Base-by-base conservation (phyloP, 78 protist species). In the Chrysochromulina tobinii region DNA sequence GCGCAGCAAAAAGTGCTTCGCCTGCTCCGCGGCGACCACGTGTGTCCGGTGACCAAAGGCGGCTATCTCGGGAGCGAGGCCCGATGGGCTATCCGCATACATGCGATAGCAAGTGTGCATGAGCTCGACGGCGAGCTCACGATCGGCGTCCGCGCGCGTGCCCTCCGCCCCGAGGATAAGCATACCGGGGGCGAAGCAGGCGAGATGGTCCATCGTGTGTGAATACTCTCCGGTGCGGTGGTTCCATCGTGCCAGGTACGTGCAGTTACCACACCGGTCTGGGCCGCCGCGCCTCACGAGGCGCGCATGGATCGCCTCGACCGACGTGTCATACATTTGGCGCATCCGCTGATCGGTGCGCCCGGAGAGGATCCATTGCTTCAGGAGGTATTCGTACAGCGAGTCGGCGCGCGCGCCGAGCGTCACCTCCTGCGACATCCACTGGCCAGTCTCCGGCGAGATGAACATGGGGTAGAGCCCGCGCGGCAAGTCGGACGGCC, bases 181-280 rank as follows among this genome's bases (percentile, higher is more conserved):
- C 98, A 97, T 97, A 57, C 98, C 99, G 57, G 95, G 97, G 9
- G 94, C 93, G 72, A 97, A 97, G 92, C 99, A 97, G 7, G 97
- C 98, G 14, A 97, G 72, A 59, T 97, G 97, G 79, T 97, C 99
- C 97, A 96, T 93, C 27, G 15, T 50, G 58, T 38, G n/a, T n/a
- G n/a, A n/a, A n/a, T 12, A 75, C 14, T 18, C 1, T 1, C 20
- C 3, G 15, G 58, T 75, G 23, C n/a, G 18, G 25, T 14, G 51
- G 84, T 75, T 50, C 58, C 58, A 51, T 58, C 0, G 5, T 1
- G 58, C 84, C n/a, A 75, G 0, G 84, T 51, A 75, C 7, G 27
- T 51, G 58, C 84, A 50, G n/a, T 50, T 50, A 1, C 23, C 54
- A n/a, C 25, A 50, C 15, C 21, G 6, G 18, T 0, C 38, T 21